A percentile compares a stretch with the other conserved stretches of the same genome.
Conservation (phyloP, 352 stramenopile species). For the Globisporangium paroecandrum region DNA sequence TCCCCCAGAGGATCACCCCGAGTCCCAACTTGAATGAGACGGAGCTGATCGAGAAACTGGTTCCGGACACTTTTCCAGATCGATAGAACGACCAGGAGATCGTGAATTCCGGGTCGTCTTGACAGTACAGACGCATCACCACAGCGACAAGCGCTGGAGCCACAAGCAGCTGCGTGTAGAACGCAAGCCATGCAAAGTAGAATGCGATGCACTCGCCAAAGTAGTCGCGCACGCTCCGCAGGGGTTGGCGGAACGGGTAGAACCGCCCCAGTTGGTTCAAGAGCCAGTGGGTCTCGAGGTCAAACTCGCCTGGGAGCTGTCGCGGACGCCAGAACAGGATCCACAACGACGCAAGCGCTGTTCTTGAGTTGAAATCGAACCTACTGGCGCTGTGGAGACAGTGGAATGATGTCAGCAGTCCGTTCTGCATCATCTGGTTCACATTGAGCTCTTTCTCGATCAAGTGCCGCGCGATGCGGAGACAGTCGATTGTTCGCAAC, state of each 20-base stretch:
- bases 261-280: constrained; percentile 34
- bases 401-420: constrained; percentile 30
- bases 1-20: constrained; percentile 35
- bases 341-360: constrained; percentile 39
- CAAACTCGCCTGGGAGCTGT: constrained; percentile 35
- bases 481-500: constrained; percentile 56
- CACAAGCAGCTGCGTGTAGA: constrained; percentile 76
- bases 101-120: constrained; percentile 16
- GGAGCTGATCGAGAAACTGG: constrained; percentile 8
- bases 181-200: constrained; percentile 88
- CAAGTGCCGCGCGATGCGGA: constrained; percentile 43
- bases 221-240: constrained; percentile 78
- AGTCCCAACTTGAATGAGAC: constrained; percentile 23
- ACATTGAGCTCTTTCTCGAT: constrained; percentile 52
- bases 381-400: constrained; percentile 58
- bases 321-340: constrained; percentile 52
- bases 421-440: constrained; percentile 22
- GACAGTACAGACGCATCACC: constrained; percentile 22
- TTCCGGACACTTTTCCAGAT: not conserved
- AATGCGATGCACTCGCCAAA: constrained; percentile 87
- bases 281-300: constrained; percentile 37
- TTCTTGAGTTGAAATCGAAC: constrained; percentile 38
- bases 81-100: constrained; percentile 30
- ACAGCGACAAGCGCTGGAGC: constrained; percentile 38
- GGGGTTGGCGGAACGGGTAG: constrained; percentile 63